These are phyloP conservation scores for Suillus placidus DNA, from an alignment of 768 basidiomycete genomes.

Conservation along the genomic window DNA sequence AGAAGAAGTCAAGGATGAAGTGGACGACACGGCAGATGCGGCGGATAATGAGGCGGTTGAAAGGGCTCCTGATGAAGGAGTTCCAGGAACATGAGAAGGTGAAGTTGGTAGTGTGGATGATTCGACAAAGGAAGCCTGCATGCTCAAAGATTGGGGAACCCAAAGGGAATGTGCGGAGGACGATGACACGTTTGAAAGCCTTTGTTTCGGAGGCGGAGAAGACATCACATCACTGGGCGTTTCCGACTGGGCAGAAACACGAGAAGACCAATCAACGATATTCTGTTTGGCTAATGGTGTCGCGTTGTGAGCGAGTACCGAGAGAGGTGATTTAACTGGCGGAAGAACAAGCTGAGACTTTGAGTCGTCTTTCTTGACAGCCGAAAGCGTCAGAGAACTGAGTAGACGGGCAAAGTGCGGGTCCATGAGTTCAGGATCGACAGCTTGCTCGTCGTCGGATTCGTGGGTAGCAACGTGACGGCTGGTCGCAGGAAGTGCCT, in stretches of 20 bases:
- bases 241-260: constrained; percentile 28
- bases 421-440: constrained; percentile 47
- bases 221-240: constrained; percentile 11
- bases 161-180: not conserved
- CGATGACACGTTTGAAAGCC: constrained; percentile 14
- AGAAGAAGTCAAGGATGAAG: constrained; percentile 17
- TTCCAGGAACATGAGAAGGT: constrained; percentile 6
- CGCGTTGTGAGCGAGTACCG: constrained; percentile 8
- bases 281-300: constrained; percentile 16
- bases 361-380: constrained; percentile 33
- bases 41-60: constrained; percentile 9
- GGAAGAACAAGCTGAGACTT: constrained; percentile 14
- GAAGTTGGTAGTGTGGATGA: not conserved
- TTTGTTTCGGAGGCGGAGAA: constrained; percentile 11
- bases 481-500: constrained; percentile 34
- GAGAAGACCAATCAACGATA: constrained; percentile 37
- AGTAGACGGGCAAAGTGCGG: constrained; percentile 74
- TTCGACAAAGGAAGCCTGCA: constrained; percentile 8
- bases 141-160: constrained; percentile 4
- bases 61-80: constrained; percentile 15
- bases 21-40: constrained; percentile 14
- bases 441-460: constrained; percentile 34
- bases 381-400: constrained; percentile 62
- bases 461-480: constrained; percentile 29
- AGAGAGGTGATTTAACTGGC: constrained; percentile 8